A percentile compares a stretch with the other conserved stretches of the same genome.
phyloP scores from a whole-genome alignment of 1,284 basidiomycete species.

The Spongiforma sp. region DNA sequence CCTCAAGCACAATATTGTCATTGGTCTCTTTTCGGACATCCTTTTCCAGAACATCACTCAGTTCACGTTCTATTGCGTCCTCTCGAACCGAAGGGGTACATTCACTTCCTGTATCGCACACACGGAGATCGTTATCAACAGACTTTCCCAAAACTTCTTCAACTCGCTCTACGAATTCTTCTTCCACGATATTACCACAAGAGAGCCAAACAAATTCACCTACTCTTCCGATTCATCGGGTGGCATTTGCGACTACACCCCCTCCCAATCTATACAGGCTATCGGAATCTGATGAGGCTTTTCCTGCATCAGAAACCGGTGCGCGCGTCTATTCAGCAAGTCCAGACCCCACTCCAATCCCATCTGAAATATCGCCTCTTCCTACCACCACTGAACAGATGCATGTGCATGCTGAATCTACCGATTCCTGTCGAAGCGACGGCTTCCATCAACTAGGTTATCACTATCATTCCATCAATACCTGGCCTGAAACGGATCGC shows the following conservation, averaged over 20 bases:
- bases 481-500: slow-evolving; percentile 36
- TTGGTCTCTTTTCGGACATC: slow-evolving; percentile 36
- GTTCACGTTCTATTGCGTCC: slow-evolving; percentile 28
- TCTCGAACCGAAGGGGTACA: slow-evolving; percentile 28
- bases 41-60: slow-evolving; percentile 36
- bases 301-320: too few relatives aligned
- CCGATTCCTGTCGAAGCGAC: slow-evolving; percentile 20
- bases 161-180: background rate
- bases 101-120: slow-evolving; percentile 35
- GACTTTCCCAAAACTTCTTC: background rate
- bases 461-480: slow-evolving; percentile 2
- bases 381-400: slow-evolving; percentile 25
- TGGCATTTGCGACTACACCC: too few relatives aligned
- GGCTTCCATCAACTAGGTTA: background rate
- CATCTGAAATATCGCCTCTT: slow-evolving; percentile 31
- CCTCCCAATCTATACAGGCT: too few relatives aligned
- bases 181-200: slow-evolving; percentile 3
- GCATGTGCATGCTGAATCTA: slow-evolving; percentile 28
- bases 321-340: slow-evolving; percentile 17
- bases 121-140: slow-evolving; percentile 4
- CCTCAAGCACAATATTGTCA: slow-evolving; percentile 36
- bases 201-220: too few relatives aligned
- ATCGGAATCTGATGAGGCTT: too few relatives aligned
- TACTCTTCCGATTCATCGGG: too few relatives aligned
- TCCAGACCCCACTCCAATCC: slow-evolving; percentile 5